Base-by-base conservation (phyloP, 177 flowering plant genomes). In the Vitis hybrid region DNA sequence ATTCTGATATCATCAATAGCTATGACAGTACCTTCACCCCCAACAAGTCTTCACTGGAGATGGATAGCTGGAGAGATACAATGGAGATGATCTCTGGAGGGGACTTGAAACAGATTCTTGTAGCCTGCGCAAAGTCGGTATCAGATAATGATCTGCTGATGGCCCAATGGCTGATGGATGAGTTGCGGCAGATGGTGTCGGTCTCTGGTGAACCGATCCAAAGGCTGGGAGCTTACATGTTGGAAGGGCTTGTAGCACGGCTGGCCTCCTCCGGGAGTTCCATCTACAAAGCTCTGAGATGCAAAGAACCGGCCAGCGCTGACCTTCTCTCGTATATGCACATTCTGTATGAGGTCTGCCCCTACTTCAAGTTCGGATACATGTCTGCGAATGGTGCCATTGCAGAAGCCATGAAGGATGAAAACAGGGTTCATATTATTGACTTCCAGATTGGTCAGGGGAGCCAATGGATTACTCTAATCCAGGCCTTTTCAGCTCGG, bases 321-420 rank as follows among this genome's bases (percentile, higher is more conserved):
- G 90, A 85, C 49, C 84, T 86, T 6, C 75, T 86, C 13, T 85
- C 87, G 10, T 83, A 86, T 57, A 84, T 83, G 89, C 87, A 87
- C 73, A 79, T 80, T 58, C 84, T 89, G 5, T 83, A 79, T 45
- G 89, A 89, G 75, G 85, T 81, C 16, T 87, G 91, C 67, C 94
- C 94, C 0, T 89, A 86, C 76, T 86, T 83, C 73, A 89, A 89
- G 55, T 89, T 89, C 56, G 94, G 87, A 1, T 86, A 85, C 81
- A 86, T 85, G 89, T 82, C 94, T 1, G 90, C 91, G 52, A 87
- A 89, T 76, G 94, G 87, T 2, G 94, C 89, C 45, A 89, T 89
- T 70, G 90, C 89, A 8, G 91, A 89, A 73, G 94, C 94, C 16
- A 82, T 89, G 86, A 89, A 84, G 74, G 80, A 85, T 64, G 90